Percentiles rank a stretch among this genome's conserved stretches.
Evolutionary conservation across 1,284 basidiomycete genomes (phyloP).

Genomic region (Heimioporus retisporus): DNA sequence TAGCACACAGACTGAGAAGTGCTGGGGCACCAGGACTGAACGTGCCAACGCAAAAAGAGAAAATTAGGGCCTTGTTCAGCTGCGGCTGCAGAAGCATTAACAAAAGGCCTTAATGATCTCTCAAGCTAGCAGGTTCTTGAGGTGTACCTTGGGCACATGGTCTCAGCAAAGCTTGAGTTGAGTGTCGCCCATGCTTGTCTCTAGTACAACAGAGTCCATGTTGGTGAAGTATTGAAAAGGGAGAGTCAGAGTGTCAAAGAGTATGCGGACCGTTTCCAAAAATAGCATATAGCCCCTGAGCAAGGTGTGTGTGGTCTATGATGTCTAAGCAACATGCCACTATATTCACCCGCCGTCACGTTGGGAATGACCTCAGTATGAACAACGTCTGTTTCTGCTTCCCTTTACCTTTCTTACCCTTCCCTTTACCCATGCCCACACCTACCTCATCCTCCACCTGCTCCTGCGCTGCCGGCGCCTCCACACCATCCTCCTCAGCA

Average conservation of each 20-base stretch:
- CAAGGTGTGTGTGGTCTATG: too few species aligned
- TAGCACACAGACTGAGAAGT: background rate
- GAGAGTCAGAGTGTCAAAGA: too few species aligned
- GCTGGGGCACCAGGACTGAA: background rate
- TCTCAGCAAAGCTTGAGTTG: constrained; percentile 92
- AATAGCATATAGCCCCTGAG: too few species aligned
- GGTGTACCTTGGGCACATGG: constrained; percentile 86
- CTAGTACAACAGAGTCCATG: constrained; percentile 77
- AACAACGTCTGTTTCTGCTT: constrained; percentile 91
- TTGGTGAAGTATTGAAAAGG: background rate
- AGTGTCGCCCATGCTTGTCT: constrained; percentile 91
- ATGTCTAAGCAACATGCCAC: too few species aligned
- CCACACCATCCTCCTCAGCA: background rate
- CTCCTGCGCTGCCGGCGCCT: constrained; percentile 4
- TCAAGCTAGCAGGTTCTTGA: constrained; percentile 1
- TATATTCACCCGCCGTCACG: constrained; percentile 39
- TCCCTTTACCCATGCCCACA: constrained; percentile 39
- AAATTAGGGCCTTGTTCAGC: background rate
- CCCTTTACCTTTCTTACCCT: constrained; percentile 83
- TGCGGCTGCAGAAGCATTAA: background rate
- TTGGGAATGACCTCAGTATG: constrained; percentile 71
- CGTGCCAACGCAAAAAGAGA: background rate
- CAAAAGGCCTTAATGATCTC: too few species aligned
- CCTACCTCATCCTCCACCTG: constrained; percentile 11
- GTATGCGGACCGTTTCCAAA: too few species aligned